phyloP scores from a whole-genome alignment of 371 early-diverging fungal genomes.

The Mucor indicus region DNA sequence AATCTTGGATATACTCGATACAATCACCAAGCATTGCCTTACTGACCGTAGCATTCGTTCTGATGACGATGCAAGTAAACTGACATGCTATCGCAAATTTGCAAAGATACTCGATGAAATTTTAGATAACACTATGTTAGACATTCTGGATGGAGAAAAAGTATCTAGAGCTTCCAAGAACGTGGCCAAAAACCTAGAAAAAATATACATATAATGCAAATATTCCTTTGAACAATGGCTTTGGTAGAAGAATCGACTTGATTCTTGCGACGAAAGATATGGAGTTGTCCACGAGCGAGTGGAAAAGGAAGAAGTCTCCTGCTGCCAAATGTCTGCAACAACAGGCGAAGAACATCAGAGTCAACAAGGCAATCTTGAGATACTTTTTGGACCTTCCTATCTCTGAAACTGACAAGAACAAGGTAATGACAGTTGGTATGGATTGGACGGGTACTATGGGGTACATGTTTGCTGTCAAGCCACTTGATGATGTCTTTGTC shows the following conservation, averaged over 20 bases:
- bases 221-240: conserved; percentile 6
- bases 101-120: conserved; percentile 15
- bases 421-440: conserved; percentile 13
- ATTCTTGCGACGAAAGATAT: conserved; percentile 13
- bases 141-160: conserved; percentile 12
- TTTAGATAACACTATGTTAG: conserved; percentile 9
- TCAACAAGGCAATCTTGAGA: conserved; percentile 14
- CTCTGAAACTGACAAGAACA: conserved; percentile 2
- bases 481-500: conserved; percentile 3
- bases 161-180: conserved; percentile 5
- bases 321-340: conserved; percentile 14
- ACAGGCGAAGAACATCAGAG: conserved; percentile 14
- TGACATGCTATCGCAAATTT: conserved; percentile 16
- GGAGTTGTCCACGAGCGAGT: conserved; percentile 15
- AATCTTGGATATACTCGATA: conserved; percentile 11
- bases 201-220: conserved; percentile 5
- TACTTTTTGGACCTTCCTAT: conserved; percentile 9
- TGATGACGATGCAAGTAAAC: conserved; percentile 11
- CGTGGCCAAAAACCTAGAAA: conserved; percentile 4
- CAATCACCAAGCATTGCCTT: conserved; percentile 6
- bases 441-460: conserved; percentile 13
- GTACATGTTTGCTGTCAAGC: conserved; percentile 12
- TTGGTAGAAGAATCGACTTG: conserved; percentile 18
- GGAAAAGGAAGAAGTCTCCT: conserved; percentile 11
- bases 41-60: conserved; percentile 4